phyloP scores from a whole-genome alignment of 148 eudicot species.

The Agrostemma githago region DNA sequence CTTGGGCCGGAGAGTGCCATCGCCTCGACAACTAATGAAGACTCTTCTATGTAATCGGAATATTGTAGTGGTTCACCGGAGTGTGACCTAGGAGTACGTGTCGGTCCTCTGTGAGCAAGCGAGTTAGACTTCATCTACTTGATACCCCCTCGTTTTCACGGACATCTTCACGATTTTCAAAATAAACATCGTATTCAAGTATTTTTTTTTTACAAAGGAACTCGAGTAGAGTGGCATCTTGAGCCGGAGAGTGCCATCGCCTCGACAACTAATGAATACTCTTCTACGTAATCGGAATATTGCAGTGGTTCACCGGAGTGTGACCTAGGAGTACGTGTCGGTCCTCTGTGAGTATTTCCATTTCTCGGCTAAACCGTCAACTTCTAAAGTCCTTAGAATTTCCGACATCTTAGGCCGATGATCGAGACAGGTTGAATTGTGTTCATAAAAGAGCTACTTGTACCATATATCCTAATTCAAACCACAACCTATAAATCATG shows the following conservation, averaged over 20 bases:
- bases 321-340: constrained; percentile 52
- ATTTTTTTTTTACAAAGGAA: too few species aligned
- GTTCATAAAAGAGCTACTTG: constrained; percentile 80
- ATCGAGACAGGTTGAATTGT: constrained; percentile 67
- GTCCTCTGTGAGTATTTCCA: constrained; percentile 70
- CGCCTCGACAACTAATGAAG: constrained; percentile 74
- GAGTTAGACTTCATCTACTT: too few species aligned
- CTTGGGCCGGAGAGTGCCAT: constrained; percentile 91
- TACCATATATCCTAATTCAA: constrained; percentile 77
- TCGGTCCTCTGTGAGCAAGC: constrained; percentile 46
- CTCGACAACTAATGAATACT: constrained; percentile 70
- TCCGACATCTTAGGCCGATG: constrained; percentile 86
- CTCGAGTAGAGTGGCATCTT: constrained; percentile 31
- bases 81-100: constrained; percentile 43
- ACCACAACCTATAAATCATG: constrained; percentile 27
- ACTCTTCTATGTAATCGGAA: constrained; percentile 76
- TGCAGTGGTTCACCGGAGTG: constrained; percentile 48
- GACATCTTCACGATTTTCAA: too few species aligned
- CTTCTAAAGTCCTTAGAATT: constrained; percentile 75
- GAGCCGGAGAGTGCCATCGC: constrained; percentile 93
- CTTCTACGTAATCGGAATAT: constrained; percentile 77
- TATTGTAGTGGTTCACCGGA: constrained; percentile 54
- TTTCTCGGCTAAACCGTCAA: constrained; percentile 73
- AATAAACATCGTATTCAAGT: too few species aligned
- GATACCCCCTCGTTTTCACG: too few species aligned